Evolutionary conservation across 139 green algal species (phyloP).

Genomic region (Yamagishiella unicocca): DNA sequence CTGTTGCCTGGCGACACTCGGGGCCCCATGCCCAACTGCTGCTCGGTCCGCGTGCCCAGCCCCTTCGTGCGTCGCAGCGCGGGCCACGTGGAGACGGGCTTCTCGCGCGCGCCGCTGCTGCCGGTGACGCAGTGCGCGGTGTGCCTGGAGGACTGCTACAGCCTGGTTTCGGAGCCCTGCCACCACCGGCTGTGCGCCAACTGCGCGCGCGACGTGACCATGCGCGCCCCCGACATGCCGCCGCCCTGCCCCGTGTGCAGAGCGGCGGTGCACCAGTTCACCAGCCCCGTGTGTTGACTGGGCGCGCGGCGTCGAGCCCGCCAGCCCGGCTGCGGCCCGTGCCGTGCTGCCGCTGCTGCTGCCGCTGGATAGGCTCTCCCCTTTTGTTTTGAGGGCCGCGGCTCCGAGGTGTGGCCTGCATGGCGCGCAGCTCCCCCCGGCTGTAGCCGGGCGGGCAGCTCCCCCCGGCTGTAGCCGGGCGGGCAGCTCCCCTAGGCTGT

Average conservation of each 20-base stretch:
- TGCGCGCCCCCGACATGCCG: not conserved
- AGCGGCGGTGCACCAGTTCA: not conserved
- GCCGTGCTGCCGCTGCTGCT: too few species aligned
- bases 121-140: constrained; percentile 15
- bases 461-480: too few species aligned
- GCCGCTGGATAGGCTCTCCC: too few species aligned
- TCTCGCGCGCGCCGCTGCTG: not conserved
- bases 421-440: too few species aligned
- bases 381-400: too few species aligned
- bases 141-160: constrained; percentile 12
- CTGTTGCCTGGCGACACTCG: too few species aligned
- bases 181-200: constrained; percentile 21
- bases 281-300: constrained; percentile 28
- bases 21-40: not conserved
- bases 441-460: too few species aligned
- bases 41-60: not conserved
- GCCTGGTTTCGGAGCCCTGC: constrained; percentile 26
- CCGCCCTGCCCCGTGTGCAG: constrained; percentile 10
- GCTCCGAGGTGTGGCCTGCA: too few species aligned
- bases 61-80: not conserved
- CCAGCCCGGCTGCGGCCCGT: too few species aligned
- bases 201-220: not conserved
- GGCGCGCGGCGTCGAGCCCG: not conserved
- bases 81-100: not conserved
- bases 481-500: too few species aligned